A percentile compares a stretch with the other conserved stretches of the same genome.
Evolutionary conservation across 176 grass and related monocot species (phyloP).

Genomic region (Cymbopogon citratus): DNA sequence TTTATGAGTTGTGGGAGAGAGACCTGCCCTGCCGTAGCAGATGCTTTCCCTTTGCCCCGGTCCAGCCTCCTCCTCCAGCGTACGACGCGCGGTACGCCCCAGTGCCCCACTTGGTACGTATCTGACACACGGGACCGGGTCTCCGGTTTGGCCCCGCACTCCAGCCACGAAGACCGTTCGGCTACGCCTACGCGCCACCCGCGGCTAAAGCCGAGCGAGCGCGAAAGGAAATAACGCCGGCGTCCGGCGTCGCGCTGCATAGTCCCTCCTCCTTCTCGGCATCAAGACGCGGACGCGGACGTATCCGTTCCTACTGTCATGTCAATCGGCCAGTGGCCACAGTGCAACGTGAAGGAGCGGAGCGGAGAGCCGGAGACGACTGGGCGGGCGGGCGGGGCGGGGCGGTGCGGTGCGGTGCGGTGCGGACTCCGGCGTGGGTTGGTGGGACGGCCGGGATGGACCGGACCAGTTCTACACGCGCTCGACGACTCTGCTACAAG

Average conservation of each 20-base stretch:
- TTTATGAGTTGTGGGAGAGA: conserved; percentile 7
- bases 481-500: not conserved
- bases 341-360: not conserved
- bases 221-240: not conserved
- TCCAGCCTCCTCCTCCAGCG: not conserved
- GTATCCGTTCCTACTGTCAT: not conserved
- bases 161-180: not conserved
- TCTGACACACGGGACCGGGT: not conserved
- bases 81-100: not conserved
- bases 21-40: not conserved
- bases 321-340: too few relatives aligned
- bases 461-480: conserved; percentile 25
- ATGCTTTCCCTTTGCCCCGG: not conserved
- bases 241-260: too few relatives aligned
- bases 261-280: too few relatives aligned
- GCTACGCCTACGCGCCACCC: not conserved
- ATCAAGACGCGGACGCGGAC: not conserved
- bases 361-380: too few relatives aligned
- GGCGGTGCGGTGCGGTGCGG: too few relatives aligned
- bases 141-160: rapidly evolving
- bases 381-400: too few relatives aligned
- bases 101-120: not conserved
- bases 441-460: conserved; percentile 12
- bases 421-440: not conserved
- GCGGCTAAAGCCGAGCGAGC: not conserved